Conservation (phyloP, 129 eudicot species). For the Tagetes patula region DNA sequence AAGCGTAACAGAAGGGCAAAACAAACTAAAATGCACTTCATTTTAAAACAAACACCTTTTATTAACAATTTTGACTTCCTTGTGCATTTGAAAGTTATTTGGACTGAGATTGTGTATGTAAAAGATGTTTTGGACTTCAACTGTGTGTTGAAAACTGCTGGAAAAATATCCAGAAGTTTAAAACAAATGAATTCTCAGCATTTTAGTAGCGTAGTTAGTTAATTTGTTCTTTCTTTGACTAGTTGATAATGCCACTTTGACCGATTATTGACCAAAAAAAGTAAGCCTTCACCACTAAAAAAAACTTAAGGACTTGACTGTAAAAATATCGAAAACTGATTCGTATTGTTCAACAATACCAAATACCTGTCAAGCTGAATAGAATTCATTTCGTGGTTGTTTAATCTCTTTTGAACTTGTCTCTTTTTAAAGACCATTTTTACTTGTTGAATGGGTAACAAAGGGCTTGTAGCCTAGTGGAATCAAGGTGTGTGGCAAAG, state of each 20-base stretch:
- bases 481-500: too few species aligned
- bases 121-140: neutral
- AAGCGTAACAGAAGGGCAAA: neutral
- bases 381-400: neutral
- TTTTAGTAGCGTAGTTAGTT: neutral
- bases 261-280: neutral
- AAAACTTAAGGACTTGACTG: neutral
- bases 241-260: constrained; percentile 2
- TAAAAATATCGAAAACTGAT: neutral
- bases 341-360: neutral
- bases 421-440: too few species aligned
- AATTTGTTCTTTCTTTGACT: neutral
- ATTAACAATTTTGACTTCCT: neutral
- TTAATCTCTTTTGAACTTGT: neutral
- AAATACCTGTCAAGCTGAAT: neutral
- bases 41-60: neutral
- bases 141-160: neutral
- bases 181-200: neutral
- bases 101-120: neutral
- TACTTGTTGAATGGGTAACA: too few species aligned
- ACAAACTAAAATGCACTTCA: neutral
- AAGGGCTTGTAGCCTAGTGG: too few species aligned
- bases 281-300: neutral
- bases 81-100: neutral
- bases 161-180: neutral